These are phyloP conservation scores for Xylariaceae sp. DNA, from an alignment of 2,329 filamentous ascomycete genomes.

Conservation along the genomic window DNA sequence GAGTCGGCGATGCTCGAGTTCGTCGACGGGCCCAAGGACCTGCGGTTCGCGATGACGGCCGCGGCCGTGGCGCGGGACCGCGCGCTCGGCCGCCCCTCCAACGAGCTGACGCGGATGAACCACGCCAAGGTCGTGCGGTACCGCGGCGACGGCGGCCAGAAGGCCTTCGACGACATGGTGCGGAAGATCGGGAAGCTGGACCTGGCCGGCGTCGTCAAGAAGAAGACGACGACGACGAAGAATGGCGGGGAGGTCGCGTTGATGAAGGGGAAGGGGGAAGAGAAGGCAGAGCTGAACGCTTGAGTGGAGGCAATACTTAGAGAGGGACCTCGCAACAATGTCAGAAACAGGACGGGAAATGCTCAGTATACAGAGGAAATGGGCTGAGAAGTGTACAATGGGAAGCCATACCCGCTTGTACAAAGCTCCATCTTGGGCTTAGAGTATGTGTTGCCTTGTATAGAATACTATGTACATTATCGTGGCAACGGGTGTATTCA, in stretches of 20 bases:
- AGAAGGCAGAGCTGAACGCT: neutral
- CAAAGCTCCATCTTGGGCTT: conserved; percentile 29
- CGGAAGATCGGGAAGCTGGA: conserved; percentile 45
- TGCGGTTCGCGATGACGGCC: conserved; percentile 93
- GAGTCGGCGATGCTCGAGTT: conserved; percentile 90
- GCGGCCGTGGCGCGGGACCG: conserved; percentile 75
- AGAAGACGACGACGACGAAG: conserved; percentile 32
- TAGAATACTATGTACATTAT: conserved; percentile 34
- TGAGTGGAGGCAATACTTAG: neutral
- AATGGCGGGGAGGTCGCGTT: neutral
- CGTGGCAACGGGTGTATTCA: too few relatives aligned
- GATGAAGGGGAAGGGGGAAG: neutral
- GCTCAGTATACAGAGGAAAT: too few relatives aligned
- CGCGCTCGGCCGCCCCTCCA: conserved; percentile 61
- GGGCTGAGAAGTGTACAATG: conserved; percentile 40
- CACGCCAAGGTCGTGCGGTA: conserved; percentile 82
- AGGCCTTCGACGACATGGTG: conserved; percentile 70
- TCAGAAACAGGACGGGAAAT: too few relatives aligned
- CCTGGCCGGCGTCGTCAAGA: conserved; percentile 33
- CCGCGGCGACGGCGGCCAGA: conserved; percentile 66
- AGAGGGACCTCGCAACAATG: too few relatives aligned
- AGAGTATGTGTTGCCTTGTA: conserved; percentile 38
- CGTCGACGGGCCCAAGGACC: conserved; percentile 91
- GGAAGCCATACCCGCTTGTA: conserved; percentile 18
- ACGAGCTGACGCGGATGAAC: conserved; percentile 77